These are phyloP conservation scores for Talaromyces liani DNA, from an alignment of 495 filamentous ascomycete genomes.

Conservation along the genomic window DNA sequence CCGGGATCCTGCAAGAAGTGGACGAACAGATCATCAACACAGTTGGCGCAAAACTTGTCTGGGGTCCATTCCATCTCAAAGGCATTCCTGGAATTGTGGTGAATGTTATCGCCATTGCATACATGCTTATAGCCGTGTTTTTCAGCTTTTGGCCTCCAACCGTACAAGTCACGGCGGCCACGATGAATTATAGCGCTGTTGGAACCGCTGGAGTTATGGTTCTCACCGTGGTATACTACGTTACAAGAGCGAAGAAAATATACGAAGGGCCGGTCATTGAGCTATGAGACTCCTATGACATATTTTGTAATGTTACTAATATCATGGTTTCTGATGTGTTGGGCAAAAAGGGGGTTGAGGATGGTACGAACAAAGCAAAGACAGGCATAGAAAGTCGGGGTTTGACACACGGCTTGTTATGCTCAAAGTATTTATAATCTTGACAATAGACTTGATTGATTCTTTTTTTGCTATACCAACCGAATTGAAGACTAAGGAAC, in stretches of 20 bases:
- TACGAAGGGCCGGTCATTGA: conserved; percentile 43
- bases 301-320: neutral
- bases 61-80: conserved; percentile 28
- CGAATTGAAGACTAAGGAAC: neutral
- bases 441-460: neutral
- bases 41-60: conserved; percentile 27
- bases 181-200: conserved; percentile 42
- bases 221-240: conserved; percentile 41
- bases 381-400: neutral
- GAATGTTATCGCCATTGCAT: conserved; percentile 30
- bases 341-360: neutral
- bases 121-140: conserved; percentile 40
- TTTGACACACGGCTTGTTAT: too few species aligned
- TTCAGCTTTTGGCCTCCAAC: conserved; percentile 44
- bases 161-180: conserved; percentile 21
- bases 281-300: conserved; percentile 9
- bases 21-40: conserved; percentile 19
- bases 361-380: neutral
- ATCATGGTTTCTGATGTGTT: neutral
- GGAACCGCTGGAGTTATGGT: conserved; percentile 31
- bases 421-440: neutral
- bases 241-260: conserved; percentile 27
- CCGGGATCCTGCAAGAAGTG: neutral
- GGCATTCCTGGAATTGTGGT: conserved; percentile 22
- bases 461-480: neutral